Evolutionary conservation across 1,284 basidiomycete genomes (phyloP), one percentile per base, ranked within the genome.

Genomic region (Rhizoctonia solani): DNA sequence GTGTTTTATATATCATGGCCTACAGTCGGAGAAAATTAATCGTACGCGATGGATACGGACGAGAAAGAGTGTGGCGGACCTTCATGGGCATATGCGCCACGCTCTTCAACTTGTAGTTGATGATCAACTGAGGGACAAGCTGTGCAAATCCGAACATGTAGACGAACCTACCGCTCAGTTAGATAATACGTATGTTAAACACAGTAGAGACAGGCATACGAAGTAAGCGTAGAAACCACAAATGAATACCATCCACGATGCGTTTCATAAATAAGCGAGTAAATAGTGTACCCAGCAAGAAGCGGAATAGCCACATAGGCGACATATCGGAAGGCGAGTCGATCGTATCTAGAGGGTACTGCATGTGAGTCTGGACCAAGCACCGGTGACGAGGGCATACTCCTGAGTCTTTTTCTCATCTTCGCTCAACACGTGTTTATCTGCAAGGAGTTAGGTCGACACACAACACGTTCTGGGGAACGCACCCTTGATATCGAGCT

Each of bases 321-420:
- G 23, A 98, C 95, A 75, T 92, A 96, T 75, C 86, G 87, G 86
- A 93, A 95, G 1, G 93, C 93, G 49, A 94, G 81, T 72, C 85
- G 85, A 80, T 95, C 92, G 74, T 88, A 92, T 79, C 89, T 90
- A 72, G 34, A 58, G 37, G 46, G 66, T 70, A 65, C 72, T 49
- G 23, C 6, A 47, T 69, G 58, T 70, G 49, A 70, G 72, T 71
- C 9, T 70, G 67, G 65, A 76, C 50, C 54, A 54, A 34, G 49
- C 30, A 50, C n/a, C n/a, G n/a, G 54, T 21, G 42, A 16, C 67
- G 21, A 49, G 39, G 21, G 76, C 88, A 76, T 80, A 95, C 87
- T 98, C 94, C 77, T 98, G 94, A n/a, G 96, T 98, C 80, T 90
- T 95, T 81, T 91, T 93, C 80, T 98, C 96, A 73, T 98, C 95